These are phyloP conservation scores for Fusarium sp. DNA, from an alignment of 2,329 filamentous ascomycete species.

Conservation along the genomic window DNA sequence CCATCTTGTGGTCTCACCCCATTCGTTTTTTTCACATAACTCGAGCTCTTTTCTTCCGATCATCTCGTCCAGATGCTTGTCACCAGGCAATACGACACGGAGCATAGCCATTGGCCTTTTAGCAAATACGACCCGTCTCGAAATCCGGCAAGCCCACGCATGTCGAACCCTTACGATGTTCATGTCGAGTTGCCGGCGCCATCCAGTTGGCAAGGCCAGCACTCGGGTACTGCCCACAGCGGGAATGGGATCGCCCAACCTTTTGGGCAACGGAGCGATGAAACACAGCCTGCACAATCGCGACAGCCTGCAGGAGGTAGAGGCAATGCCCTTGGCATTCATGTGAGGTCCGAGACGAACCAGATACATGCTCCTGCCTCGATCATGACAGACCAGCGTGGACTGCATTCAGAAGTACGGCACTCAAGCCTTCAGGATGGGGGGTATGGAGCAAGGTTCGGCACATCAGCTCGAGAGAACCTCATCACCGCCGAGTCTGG, in stretches of 20 bases:
- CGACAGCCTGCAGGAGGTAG: conserved; percentile 51
- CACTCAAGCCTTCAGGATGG: conserved; percentile 12
- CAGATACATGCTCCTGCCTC: conserved; percentile 15
- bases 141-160: conserved; percentile 63
- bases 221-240: conserved; percentile 61
- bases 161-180: conserved; percentile 67
- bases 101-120: conserved; percentile 67
- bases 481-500: background rate
- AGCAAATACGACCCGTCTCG: conserved; percentile 63
- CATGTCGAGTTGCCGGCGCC: conserved; percentile 61
- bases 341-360: conserved; percentile 66
- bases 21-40: conserved; percentile 23
- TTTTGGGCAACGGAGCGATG: conserved; percentile 56
- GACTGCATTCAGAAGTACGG: conserved; percentile 11
- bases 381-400: conserved; percentile 7
- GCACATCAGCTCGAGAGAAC: conserved; percentile 1
- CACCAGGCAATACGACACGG: conserved; percentile 65
- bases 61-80: conserved; percentile 58
- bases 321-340: conserved; percentile 69
- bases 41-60: conserved; percentile 11
- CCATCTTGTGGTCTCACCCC: conserved; percentile 16
- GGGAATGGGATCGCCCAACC: conserved; percentile 59
- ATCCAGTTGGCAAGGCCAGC: conserved; percentile 68
- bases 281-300: conserved; percentile 21
- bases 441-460: conserved; percentile 17